phyloP scores from a whole-genome alignment of 441 rosid genomes.

The Croton laevigatus region DNA sequence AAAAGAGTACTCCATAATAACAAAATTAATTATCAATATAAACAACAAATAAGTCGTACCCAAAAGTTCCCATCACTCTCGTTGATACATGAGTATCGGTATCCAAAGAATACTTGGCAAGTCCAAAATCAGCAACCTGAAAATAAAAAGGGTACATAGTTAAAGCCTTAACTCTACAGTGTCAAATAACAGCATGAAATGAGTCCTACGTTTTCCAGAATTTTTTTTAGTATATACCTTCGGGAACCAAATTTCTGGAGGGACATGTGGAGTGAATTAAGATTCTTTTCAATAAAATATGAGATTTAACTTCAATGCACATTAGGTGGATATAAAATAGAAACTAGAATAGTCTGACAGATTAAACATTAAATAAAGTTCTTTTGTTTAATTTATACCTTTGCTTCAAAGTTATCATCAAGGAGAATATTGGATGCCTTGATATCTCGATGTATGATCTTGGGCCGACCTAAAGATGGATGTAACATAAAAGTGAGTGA shows the following conservation, averaged over 20 bases:
- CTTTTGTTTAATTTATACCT: constrained; percentile 42
- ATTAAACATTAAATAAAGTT: not conserved
- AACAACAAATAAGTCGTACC: constrained; percentile 42
- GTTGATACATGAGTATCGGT: constrained; percentile 91
- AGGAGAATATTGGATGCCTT: constrained; percentile 83
- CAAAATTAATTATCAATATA: not conserved
- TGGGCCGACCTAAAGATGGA: constrained; percentile 76
- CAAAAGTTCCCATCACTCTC: constrained; percentile 97
- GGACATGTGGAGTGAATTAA: not conserved
- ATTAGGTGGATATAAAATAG: not conserved
- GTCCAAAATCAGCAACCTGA: constrained; percentile 97
- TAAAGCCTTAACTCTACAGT: not conserved
- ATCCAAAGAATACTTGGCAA: constrained; percentile 75
- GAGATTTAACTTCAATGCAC: not conserved
- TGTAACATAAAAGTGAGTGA: not conserved
- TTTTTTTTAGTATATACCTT: not conserved
- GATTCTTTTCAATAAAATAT: not conserved
- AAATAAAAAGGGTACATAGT: too few species aligned
- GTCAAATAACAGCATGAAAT: constrained; percentile 4
- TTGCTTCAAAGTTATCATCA: constrained; percentile 86
- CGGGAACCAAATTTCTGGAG: not conserved
- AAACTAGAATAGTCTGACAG: not conserved
- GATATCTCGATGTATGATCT: constrained; percentile 96
- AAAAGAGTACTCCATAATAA: constrained; percentile 9
- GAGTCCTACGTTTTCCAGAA: not conserved